A percentile compares a stretch with the other conserved stretches of the same genome.
Conservation (phyloP, 2,329 filamentous ascomycete genomes). For the Xylaria sp. region DNA sequence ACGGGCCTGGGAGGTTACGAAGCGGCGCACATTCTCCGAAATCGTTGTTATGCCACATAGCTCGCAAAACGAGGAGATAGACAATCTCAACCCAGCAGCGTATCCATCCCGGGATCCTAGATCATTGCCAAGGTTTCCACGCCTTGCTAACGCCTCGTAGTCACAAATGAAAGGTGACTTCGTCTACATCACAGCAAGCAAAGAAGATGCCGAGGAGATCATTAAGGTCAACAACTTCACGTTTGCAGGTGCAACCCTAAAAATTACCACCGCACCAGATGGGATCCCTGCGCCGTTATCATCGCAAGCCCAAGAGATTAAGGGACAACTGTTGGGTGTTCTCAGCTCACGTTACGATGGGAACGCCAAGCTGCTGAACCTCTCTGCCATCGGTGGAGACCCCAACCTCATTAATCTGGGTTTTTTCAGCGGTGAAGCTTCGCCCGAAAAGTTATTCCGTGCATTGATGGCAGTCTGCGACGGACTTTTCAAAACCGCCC, state of each 20-base stretch:
- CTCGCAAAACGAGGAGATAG: constrained; percentile 38
- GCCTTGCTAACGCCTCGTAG: constrained; percentile 65
- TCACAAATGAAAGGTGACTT: constrained; percentile 64
- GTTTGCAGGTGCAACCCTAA: constrained; percentile 61
- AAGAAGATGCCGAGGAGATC: constrained; percentile 59
- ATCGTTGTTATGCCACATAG: constrained; percentile 37
- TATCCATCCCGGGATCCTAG: constrained; percentile 35
- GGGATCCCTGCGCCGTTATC: constrained; percentile 45
- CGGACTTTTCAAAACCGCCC: constrained; percentile 63
- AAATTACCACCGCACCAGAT: constrained; percentile 44
- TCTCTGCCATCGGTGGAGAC: constrained; percentile 73
- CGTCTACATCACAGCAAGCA: constrained; percentile 61
- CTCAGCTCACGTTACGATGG: constrained; percentile 69
- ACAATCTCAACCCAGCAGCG: constrained; percentile 34
- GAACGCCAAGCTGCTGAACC: constrained; percentile 68
- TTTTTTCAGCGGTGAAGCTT: constrained; percentile 66
- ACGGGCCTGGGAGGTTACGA: constrained; percentile 39
- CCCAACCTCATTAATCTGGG: constrained; percentile 65
- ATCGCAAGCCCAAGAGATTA: constrained; percentile 53
- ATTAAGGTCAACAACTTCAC: constrained; percentile 62
- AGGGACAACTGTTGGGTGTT: constrained; percentile 63
- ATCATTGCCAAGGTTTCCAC: constrained; percentile 39
- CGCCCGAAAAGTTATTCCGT: constrained; percentile 82
- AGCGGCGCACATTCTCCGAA: constrained; percentile 37
- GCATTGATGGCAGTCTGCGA: constrained; percentile 86